Evolutionary conservation across 305 asterid species (phyloP), one percentile per base, ranked within the genome.

Genomic region (Petunia hybrid): DNA sequence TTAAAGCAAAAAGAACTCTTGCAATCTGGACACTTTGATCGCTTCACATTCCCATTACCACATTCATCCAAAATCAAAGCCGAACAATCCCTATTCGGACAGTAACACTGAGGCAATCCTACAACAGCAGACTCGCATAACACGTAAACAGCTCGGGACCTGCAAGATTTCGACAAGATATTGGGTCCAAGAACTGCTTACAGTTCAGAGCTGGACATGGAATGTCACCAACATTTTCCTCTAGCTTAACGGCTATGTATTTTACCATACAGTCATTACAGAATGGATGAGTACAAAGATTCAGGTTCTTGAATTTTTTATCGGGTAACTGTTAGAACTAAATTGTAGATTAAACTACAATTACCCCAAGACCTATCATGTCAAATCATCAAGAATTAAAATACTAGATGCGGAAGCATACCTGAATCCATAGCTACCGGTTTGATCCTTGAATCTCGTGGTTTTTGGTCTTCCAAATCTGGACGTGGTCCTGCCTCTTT

Each of bases 221-320:
- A 22, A 22, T 22, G 31, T 22, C 31, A 22, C 31, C 31, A 22
- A 22, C 31, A 22, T 22, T 22, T 0, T 22, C 31, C 31, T 22
- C 31, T 0, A 22, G 31, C 31, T 22, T 22, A 22, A 22, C 31
- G 0, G 31, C 31, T 22, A 22, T 22, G 31, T 22, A 22, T 22
- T 22, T 22, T 22, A 0, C 31, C 31, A 22, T 22, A 0, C 31
- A 22, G 31, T 22, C 31, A 48, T 87, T 85, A 85, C 94, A 92
- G 85, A 86, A 89, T 8, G 89, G 91, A 85, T 92, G 94, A 38
- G 84, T 85, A 79, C 97, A 92, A n/a, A 7, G 76, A 56, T 9
- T 38, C 22, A 39, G 36, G 80, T 74, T 83, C 6, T 53, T 61
- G 87, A 85, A 87, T 36, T 57, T 79, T 57, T 75, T 82, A 6